phyloP scores from a whole-genome alignment of 768 basidiomycete species.

The Lenzites betulinus region DNA sequence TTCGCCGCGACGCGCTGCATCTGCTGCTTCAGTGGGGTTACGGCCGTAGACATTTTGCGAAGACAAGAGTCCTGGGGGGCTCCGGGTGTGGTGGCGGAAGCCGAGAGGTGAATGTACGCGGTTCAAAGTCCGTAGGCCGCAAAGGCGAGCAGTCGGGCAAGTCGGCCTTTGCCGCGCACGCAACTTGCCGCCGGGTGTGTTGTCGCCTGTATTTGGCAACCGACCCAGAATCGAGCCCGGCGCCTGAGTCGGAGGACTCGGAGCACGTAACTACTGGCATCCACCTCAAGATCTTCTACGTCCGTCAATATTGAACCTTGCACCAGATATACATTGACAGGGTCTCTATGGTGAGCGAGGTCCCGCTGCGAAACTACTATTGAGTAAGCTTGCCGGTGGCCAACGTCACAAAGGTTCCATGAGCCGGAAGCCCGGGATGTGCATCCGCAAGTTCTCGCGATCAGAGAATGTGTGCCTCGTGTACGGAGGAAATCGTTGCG shows the following conservation, averaged over 20 bases:
- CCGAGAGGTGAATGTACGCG: not conserved
- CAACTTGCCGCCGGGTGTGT: not conserved
- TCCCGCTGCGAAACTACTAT: too few species aligned
- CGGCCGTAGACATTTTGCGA: conserved; percentile 28
- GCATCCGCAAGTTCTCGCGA: not conserved
- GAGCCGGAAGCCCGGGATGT: too few species aligned
- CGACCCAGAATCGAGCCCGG: not conserved
- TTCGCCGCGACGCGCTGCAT: conserved; percentile 56
- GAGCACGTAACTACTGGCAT: too few species aligned
- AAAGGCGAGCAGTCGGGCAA: not conserved
- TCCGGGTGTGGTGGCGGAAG: not conserved
- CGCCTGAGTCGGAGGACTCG: too few species aligned
- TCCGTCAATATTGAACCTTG: too few species aligned
- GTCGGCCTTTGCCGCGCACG: not conserved
- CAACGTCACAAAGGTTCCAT: too few species aligned
- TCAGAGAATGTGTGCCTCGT: not conserved
- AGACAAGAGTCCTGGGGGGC: not conserved
- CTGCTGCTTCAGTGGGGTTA: conserved; percentile 46
- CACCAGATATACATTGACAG: too few species aligned
- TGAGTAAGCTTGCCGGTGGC: too few species aligned
- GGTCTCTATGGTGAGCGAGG: too few species aligned
- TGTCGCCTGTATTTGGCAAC: conserved; percentile 1
- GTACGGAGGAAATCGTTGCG: not conserved
- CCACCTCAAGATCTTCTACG: too few species aligned
- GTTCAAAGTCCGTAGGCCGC: not conserved